These are phyloP conservation scores for Chaetomium cochliodes DNA, from an alignment of 495 filamentous ascomycete genomes.

Conservation along the genomic window DNA sequence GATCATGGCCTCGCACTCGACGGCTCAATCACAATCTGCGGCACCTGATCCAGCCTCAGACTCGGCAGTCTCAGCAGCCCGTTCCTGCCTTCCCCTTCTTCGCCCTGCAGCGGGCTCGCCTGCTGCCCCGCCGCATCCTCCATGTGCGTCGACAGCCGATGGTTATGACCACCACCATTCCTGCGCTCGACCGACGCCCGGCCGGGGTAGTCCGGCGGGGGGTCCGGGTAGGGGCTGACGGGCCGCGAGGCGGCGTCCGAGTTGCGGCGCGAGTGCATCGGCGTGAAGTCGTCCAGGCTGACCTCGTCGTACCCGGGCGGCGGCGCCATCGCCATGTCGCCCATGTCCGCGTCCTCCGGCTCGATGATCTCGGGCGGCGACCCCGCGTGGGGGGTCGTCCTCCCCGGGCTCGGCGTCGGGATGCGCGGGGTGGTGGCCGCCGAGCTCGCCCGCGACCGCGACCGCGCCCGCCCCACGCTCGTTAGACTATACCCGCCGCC, in stretches of 20 bases:
- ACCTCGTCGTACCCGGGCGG: constrained; percentile 58
- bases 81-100: constrained; percentile 26
- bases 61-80: constrained; percentile 37
- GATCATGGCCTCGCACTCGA: constrained; percentile 42
- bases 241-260: constrained; percentile 33
- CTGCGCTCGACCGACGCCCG: constrained; percentile 15
- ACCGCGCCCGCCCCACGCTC: constrained; percentile 17
- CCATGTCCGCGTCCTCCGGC: constrained; percentile 47
- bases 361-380: constrained; percentile 47
- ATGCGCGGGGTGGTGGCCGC: constrained; percentile 3
- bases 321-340: constrained; percentile 50
- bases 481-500: constrained; percentile 25
- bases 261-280: constrained; percentile 33
- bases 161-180: constrained; percentile 28
- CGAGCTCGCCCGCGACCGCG: constrained; percentile 35
- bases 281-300: constrained; percentile 44
- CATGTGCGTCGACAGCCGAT: constrained; percentile 38
- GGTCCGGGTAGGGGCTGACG: constrained; percentile 38
- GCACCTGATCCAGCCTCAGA: constrained; percentile 45
- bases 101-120: constrained; percentile 1
- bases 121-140: constrained; percentile 28
- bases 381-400: constrained; percentile 30
- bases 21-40: constrained; percentile 54
- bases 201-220: constrained; percentile 52
- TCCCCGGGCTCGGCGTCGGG: constrained; percentile 1